Evolutionary conservation across 208 protist species (phyloP), one percentile per base, ranked within the genome.

Genomic region (Leptomonas seymouri): DNA sequence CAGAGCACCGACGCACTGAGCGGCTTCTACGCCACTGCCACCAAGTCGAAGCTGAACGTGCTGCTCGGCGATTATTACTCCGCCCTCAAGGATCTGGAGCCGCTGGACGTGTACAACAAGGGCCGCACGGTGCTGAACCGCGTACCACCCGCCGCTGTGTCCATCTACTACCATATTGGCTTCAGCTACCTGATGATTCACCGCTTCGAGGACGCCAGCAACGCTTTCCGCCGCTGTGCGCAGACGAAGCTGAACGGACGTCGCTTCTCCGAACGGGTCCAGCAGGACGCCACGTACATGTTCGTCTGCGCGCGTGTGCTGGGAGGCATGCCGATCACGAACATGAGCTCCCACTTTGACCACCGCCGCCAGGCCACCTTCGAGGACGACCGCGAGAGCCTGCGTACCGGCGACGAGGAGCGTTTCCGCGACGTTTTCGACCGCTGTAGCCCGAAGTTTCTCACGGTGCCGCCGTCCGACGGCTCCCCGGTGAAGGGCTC

Each of bases 111-210:
- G 56, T 93, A 89, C 71, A 85, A 83, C 64, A 78, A 71, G 58
- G 87, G 89, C 61, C 73, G 74, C 58, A 57, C 57, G n/a, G 80
- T 93, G 58, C 75, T 94, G 44, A 71, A 84, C 58, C 77, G 79
- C 30, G 85, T 94, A 25, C 68, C 73, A n/a, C 87, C 87, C 3
- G 88, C 89, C 36, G 76, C 87, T 66, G 83, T 94, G 20, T 94
- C 92, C 36, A 67, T 97, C 20, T 75, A 93, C 49, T 97, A 93
- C 75, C 76, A 93, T 74, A 72, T 97, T 66, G 92, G 92, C 54
- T 94, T 97, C 82, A 89, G 89, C 77, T 97, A 97, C 74, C 81
- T 97, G 21, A 97, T 94, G 92, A 82, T 97, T 61, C 89, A 85
- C 67, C 92, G 92, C 74, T 97, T 94, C 75, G 86, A 89, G 42